phyloP scores from a whole-genome alignment of 2,329 filamentous ascomycete species.

The Drechslerella coelobrocha region DNA sequence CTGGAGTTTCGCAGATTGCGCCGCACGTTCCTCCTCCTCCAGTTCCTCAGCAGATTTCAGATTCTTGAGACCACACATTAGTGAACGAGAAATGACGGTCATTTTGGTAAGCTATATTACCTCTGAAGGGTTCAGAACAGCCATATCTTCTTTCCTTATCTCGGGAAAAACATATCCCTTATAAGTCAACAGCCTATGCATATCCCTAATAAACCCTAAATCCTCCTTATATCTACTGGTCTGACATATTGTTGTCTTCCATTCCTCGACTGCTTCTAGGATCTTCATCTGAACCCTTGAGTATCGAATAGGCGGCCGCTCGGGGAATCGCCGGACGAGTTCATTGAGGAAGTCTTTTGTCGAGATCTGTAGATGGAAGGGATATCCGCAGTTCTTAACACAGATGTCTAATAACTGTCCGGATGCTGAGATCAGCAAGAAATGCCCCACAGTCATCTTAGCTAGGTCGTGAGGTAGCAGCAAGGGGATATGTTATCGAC shows the following conservation, averaged over 20 bases:
- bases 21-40: conserved; percentile 94
- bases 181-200: conserved; percentile 93
- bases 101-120: no score
- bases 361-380: conserved; percentile 96
- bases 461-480: not conserved
- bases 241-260: conserved; percentile 96
- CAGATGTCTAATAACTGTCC: conserved; percentile 88
- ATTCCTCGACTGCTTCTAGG: conserved; percentile 95
- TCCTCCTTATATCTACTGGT: conserved; percentile 98
- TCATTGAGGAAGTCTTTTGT: conserved; percentile 99
- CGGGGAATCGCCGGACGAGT: conserved; percentile 92
- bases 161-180: conserved; percentile 97
- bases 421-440: conserved; percentile 34
- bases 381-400: conserved; percentile 99
- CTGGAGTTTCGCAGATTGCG: conserved; percentile 96
- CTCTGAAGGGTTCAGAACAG: conserved; percentile 91
- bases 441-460: conserved; percentile 8
- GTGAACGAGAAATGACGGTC: not conserved
- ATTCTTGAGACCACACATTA: conserved; percentile 66
- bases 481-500: not conserved
- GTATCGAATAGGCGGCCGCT: conserved; percentile 84
- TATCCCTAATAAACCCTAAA: conserved; percentile 92
- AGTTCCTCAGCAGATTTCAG: conserved; percentile 97
- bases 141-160: conserved; percentile 89
- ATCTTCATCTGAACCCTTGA: conserved; percentile 90